phyloP scores from a whole-genome alignment of 2,329 filamentous ascomycete genomes.

The Curvularia lunata region DNA sequence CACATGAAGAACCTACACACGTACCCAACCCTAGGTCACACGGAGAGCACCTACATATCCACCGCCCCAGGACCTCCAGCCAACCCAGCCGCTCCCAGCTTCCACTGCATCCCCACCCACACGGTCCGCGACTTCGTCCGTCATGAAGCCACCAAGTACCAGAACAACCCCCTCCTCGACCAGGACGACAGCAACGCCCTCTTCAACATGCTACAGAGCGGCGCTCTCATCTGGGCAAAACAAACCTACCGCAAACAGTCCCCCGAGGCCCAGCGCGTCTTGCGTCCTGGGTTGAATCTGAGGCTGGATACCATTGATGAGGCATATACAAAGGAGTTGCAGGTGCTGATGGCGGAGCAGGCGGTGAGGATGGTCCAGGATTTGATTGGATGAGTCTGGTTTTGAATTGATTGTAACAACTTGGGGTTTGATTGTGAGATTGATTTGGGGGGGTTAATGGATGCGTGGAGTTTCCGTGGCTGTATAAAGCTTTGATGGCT shows the following conservation, averaged over 20 bases:
- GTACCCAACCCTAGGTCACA: too few species aligned
- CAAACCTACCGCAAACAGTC: slow-evolving; percentile 10
- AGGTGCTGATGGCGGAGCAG: slow-evolving; percentile 6
- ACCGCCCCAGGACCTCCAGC: too few species aligned
- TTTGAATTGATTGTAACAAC: too few species aligned
- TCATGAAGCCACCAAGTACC: slow-evolving; percentile 7
- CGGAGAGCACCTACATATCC: too few species aligned
- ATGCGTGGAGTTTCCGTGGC: too few species aligned
- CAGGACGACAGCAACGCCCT: slow-evolving; percentile 25
- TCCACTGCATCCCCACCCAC: not conserved
- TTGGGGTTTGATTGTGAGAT: too few species aligned
- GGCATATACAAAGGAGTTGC: slow-evolving; percentile 14
- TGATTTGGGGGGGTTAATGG: too few species aligned
- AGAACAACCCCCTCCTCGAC: slow-evolving; percentile 6
- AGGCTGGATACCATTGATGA: slow-evolving; percentile 21
- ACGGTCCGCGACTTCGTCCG: slow-evolving; percentile 18
- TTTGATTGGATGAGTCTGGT: not conserved
- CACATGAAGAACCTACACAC: too few species aligned
- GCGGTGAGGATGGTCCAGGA: slow-evolving; percentile 2
- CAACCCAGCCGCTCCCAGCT: too few species aligned
- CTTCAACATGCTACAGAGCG: slow-evolving; percentile 11
- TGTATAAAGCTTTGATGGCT: too few species aligned
- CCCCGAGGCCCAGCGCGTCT: not conserved
- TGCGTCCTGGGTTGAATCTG: slow-evolving; percentile 21
- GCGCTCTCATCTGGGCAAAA: slow-evolving; percentile 23